Conservation (phyloP, 208 protist genomes). For the Leishmania guyanensis region DNA sequence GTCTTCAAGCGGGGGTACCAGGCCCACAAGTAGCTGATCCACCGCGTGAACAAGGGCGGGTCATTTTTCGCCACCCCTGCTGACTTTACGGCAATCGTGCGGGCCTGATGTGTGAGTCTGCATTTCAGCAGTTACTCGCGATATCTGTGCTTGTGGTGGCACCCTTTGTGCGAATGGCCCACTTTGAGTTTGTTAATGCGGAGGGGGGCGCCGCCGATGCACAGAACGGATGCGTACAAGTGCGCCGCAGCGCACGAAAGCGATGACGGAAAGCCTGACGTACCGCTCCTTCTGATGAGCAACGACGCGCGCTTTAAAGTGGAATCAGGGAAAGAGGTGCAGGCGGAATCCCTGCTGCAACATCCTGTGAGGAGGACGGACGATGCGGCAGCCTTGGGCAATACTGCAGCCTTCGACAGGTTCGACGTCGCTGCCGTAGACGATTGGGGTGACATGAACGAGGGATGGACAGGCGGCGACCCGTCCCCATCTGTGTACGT, state of each 20-base stretch:
- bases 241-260: neutral
- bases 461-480: neutral
- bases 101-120: neutral
- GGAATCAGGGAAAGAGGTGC: neutral
- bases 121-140: neutral
- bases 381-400: neutral
- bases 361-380: neutral
- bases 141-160: neutral
- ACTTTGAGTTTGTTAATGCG: constrained; percentile 21
- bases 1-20: constrained; percentile 61
- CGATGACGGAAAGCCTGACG: neutral
- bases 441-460: neutral
- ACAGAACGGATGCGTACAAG: neutral
- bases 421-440: neutral
- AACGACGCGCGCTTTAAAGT: neutral
- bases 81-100: neutral
- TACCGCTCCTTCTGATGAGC: neutral
- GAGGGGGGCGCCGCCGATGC: constrained; percentile 14
- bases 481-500: neutral
- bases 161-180: constrained; percentile 18
- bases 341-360: neutral
- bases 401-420: neutral
- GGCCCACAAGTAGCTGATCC: constrained; percentile 44
- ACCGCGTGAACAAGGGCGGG: neutral
- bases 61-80: neutral